Percentiles rank a stretch among this genome's conserved stretches.
Conservation (phyloP, 495 filamentous ascomycete species). For the Aspergillus ellipticus region DNA sequence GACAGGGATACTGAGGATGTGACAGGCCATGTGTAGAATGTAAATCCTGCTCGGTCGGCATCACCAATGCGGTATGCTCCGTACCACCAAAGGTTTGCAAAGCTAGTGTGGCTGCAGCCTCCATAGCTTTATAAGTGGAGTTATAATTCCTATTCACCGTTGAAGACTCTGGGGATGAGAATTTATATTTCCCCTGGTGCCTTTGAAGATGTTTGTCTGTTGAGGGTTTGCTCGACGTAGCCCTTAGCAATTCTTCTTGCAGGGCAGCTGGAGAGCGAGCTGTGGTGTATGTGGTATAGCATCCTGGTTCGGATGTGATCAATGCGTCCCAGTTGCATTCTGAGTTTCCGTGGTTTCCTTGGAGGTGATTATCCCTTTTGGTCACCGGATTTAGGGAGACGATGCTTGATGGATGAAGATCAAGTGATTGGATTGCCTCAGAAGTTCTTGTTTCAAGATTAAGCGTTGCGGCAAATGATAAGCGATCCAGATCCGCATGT, state of each 20-base stretch:
- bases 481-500: constrained; percentile 25
- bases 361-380: background rate
- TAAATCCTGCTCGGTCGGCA: background rate
- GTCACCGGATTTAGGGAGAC: background rate
- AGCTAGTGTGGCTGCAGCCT: background rate
- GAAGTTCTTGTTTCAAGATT: constrained; percentile 16
- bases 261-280: background rate
- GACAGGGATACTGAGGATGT: background rate
- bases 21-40: background rate
- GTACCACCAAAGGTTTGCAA: background rate
- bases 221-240: constrained; percentile 7
- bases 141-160: constrained; percentile 10
- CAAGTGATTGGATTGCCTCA: background rate
- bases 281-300: background rate
- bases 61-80: background rate
- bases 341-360: background rate
- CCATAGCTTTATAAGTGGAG: background rate
- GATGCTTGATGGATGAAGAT: background rate
- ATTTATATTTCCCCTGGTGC: constrained; percentile 26
- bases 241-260: constrained; percentile 1
- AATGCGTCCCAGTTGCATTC: background rate
- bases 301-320: background rate
- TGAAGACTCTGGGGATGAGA: constrained; percentile 31
- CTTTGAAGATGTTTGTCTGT: constrained; percentile 11
- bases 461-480: constrained; percentile 28